Evolutionary conservation across 2,329 filamentous ascomycete genomes (phyloP).

Genomic region (Colletotrichum sp.): DNA sequence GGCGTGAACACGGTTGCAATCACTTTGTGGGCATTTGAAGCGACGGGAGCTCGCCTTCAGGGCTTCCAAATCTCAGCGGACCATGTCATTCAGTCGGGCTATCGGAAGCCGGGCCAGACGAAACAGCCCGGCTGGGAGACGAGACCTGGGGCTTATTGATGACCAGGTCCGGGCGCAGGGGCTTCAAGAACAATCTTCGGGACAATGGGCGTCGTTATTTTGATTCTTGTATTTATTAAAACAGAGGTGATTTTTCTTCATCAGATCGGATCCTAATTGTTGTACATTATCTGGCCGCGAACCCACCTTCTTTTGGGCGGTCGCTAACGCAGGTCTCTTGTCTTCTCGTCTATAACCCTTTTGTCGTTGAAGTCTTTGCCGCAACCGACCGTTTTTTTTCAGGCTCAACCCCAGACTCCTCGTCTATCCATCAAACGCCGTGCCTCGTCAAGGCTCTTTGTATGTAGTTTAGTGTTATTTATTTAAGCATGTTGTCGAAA

Average conservation of each 20-base stretch:
- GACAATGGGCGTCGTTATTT: neutral
- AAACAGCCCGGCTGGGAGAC: constrained; percentile 45
- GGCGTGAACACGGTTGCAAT: constrained; percentile 70
- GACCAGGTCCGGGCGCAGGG: neutral
- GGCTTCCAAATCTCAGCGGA: neutral
- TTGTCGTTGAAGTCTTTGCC: neutral
- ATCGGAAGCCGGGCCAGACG: constrained; percentile 43
- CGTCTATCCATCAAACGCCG: constrained; percentile 25
- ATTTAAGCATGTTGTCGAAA: constrained; percentile 66
- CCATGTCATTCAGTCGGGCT: constrained; percentile 33
- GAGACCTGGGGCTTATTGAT: constrained; percentile 51
- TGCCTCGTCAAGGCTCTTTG: constrained; percentile 4
- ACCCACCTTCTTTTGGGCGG: neutral
- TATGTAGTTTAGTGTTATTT: constrained; percentile 17
- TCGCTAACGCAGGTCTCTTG: neutral
- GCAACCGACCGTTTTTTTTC: constrained; percentile 40
- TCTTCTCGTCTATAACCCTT: neutral
- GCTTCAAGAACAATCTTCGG: neutral
- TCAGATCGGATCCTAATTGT: constrained; percentile 10
- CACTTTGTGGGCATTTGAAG: constrained; percentile 67
- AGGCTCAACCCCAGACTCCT: constrained; percentile 10
- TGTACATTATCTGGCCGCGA: constrained; percentile 16
- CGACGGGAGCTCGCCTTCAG: constrained; percentile 48
- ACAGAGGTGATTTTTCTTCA: constrained; percentile 16
- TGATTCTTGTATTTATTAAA: constrained; percentile 10